phyloP scores from a whole-genome alignment of 148 eudicot species.

The Vaccinium myrtillus region DNA sequence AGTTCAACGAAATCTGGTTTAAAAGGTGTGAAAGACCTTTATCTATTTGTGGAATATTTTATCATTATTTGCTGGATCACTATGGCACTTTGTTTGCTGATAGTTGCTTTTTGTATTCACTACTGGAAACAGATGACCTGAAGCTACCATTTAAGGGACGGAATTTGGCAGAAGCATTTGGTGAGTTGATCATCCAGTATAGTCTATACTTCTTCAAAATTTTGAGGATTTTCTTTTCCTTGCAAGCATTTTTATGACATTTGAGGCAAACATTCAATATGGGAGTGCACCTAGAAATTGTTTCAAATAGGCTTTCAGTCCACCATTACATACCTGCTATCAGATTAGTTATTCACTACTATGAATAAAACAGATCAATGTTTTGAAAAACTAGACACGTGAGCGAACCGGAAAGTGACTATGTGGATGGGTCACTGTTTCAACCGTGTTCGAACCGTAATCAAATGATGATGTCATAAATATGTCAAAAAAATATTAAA shows the following conservation, averaged over 20 bases:
- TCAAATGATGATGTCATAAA: too few relatives aligned
- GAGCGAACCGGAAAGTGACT: too few relatives aligned
- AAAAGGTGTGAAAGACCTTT: conserved; percentile 33
- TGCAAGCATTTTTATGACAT: not conserved
- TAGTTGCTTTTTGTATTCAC: not conserved
- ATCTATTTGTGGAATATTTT: conserved; percentile 1
- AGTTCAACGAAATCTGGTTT: conserved; percentile 40
- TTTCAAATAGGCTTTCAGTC: not conserved
- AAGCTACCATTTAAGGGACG: conserved; percentile 62
- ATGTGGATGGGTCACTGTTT: too few relatives aligned
- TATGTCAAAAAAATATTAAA: too few relatives aligned
- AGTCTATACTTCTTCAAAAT: not conserved
- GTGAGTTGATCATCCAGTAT: conserved; percentile 38
- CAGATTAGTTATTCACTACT: too few relatives aligned
- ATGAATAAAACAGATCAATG: too few relatives aligned
- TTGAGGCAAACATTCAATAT: conserved; percentile 1
- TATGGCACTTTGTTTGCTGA: conserved; percentile 14
- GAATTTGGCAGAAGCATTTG: conserved; percentile 52
- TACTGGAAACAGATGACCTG: conserved; percentile 54
- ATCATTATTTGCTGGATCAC: not conserved
- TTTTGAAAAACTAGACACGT: too few relatives aligned
- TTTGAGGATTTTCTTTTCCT: not conserved
- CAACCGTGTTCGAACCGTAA: too few relatives aligned
- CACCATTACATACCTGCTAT: too few relatives aligned
- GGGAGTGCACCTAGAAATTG: not conserved